Evolutionary conservation across 176 grass and related monocot species (phyloP).

Genomic region (Musa itinerans): DNA sequence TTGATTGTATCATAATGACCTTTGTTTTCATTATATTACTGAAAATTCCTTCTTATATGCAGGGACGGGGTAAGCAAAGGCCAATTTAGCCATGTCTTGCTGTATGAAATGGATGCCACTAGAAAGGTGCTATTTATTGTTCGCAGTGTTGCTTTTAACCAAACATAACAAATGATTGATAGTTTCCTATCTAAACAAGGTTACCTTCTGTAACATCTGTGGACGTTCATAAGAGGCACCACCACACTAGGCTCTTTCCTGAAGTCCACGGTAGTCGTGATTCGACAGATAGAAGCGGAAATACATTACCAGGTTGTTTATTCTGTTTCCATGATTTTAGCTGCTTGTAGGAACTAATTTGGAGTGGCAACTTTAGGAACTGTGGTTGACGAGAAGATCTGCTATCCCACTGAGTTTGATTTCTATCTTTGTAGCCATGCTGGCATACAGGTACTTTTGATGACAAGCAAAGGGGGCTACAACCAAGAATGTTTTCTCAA

Average conservation of each 20-base stretch:
- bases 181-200: background rate
- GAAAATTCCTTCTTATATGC: background rate
- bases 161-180: too few species aligned
- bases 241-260: conserved; percentile 56
- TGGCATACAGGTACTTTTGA: too few species aligned
- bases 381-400: too few species aligned
- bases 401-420: too few species aligned
- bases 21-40: background rate
- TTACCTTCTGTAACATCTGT: conserved; percentile 64
- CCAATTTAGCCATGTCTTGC: conserved; percentile 47
- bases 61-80: conserved; percentile 80
- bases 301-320: conserved; percentile 53
- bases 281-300: conserved; percentile 62
- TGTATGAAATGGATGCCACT: conserved; percentile 62
- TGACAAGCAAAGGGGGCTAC: too few species aligned
- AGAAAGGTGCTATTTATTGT: conserved; percentile 35
- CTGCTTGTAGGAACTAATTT: too few species aligned
- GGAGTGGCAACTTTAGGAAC: too few species aligned
- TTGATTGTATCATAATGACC: background rate
- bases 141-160: background rate
- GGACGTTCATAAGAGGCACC: conserved; percentile 69
- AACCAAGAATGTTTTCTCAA: too few species aligned
- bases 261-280: conserved; percentile 40
- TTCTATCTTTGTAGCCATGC: too few species aligned
- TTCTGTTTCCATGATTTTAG: too few species aligned